Conservation (phyloP, 441 rosid genomes). For the Jatropha multifida region DNA sequence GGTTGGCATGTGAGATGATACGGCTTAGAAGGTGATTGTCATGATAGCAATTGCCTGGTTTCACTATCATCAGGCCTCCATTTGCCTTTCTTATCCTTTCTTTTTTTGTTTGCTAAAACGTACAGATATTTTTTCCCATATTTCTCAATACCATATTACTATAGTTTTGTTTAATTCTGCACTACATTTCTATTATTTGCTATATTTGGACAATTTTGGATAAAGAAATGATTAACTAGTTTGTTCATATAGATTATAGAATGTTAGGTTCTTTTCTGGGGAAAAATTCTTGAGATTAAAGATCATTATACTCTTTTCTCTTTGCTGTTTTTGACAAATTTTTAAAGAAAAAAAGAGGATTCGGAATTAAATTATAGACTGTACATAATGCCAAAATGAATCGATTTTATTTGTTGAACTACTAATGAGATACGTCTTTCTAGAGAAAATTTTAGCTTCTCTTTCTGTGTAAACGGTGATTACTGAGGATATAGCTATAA, state of each 20-base stretch:
- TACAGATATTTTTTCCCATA: not conserved
- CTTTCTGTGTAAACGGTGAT: too few relatives aligned
- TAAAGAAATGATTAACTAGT: not conserved
- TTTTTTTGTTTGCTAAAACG: not conserved
- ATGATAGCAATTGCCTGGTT: slow-evolving; percentile 13
- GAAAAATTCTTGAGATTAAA: too few relatives aligned
- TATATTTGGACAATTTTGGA: not conserved
- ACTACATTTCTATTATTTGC: not conserved
- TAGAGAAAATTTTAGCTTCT: too few relatives aligned
- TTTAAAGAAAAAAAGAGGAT: too few relatives aligned
- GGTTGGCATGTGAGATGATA: slow-evolving; percentile 23
- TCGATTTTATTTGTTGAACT: too few relatives aligned
- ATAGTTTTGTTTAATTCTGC: not conserved
- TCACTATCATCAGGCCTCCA: slow-evolving; percentile 9
- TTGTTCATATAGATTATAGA: not conserved
- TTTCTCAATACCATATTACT: not conserved
- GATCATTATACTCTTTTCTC: too few relatives aligned
- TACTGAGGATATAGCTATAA: too few relatives aligned
- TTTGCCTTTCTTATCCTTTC: not conserved
- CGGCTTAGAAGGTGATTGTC: slow-evolving; percentile 14
- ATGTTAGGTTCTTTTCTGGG: not conserved
- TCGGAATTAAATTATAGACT: too few relatives aligned
- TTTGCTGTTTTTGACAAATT: too few relatives aligned
- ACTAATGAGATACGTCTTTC: too few relatives aligned
- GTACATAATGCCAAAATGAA: too few relatives aligned